Conservation (phyloP, 164 flowering plant genomes). For the Vitis vinifera region ASM3070453v1 NC_081818.1:23081501-23082000, state of each 20-base stretch:
- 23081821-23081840: constrained; percentile 94
- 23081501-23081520: no score
- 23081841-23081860: constrained; percentile 98
- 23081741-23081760: no score
- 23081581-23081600: no score
- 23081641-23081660: no score
- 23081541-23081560: constrained; percentile 2
- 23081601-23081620: no score
- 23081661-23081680: no score
- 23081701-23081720: no score
- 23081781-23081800: constrained; percentile 91
- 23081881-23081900: constrained; percentile 98
- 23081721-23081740: no score
- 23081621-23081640: no score
- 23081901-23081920: constrained; percentile 99
- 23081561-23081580: not conserved
- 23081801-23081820: constrained; percentile 86
- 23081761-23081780: constrained; percentile 2
- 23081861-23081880: constrained; percentile 96
- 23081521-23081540: not conserved
- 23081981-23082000: not conserved
- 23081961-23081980: not conserved
- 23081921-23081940: constrained; percentile 84
- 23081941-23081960: not conserved
- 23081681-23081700: no score